Evolutionary conservation across 257 asterid species (phyloP).

Genomic region (Solanum peruvianum): DNA sequence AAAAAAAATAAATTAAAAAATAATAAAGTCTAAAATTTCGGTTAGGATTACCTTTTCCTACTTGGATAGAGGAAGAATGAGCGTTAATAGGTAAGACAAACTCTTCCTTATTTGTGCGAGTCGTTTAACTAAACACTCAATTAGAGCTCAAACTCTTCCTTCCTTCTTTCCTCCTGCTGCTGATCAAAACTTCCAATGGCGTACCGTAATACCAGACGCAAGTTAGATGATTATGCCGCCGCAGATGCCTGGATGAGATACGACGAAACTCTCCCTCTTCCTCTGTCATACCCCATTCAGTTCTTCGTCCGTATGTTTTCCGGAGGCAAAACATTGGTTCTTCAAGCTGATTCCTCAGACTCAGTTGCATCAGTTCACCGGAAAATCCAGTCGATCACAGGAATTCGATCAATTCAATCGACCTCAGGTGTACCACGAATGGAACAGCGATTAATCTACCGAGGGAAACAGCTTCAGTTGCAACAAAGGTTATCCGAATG

Average conservation of each 20-base stretch:
- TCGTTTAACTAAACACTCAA: too few relatives aligned
- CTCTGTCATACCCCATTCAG: conserved; percentile 34
- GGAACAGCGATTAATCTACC: conserved; percentile 59
- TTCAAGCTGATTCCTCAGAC: conserved; percentile 48
- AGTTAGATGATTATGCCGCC: conserved; percentile 51
- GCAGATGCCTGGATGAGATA: conserved; percentile 40
- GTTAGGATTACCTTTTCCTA: too few relatives aligned
- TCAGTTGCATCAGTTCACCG: conserved; percentile 41
- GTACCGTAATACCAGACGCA: background rate
- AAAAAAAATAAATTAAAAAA: too few relatives aligned
- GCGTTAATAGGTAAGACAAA: background rate
- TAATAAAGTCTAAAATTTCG: too few relatives aligned
- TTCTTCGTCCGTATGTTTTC: conserved; percentile 67
- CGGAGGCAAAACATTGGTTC: conserved; percentile 30
- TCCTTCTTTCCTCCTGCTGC: background rate
- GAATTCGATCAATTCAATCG: conserved; percentile 13
- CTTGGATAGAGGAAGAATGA: background rate
- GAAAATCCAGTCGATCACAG: conserved; percentile 33
- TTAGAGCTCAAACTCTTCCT: background rate
- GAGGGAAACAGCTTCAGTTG: conserved; percentile 66
- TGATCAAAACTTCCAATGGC: background rate
- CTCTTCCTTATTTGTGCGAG: background rate
- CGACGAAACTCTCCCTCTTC: conserved; percentile 32
- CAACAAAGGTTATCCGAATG: conserved; percentile 50
- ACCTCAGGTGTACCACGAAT: conserved; percentile 1